Evolutionary conservation across 1,284 basidiomycete species (phyloP), one percentile per base, ranked within the genome.

Genomic region (Ceratobasidium papillatum): DNA sequence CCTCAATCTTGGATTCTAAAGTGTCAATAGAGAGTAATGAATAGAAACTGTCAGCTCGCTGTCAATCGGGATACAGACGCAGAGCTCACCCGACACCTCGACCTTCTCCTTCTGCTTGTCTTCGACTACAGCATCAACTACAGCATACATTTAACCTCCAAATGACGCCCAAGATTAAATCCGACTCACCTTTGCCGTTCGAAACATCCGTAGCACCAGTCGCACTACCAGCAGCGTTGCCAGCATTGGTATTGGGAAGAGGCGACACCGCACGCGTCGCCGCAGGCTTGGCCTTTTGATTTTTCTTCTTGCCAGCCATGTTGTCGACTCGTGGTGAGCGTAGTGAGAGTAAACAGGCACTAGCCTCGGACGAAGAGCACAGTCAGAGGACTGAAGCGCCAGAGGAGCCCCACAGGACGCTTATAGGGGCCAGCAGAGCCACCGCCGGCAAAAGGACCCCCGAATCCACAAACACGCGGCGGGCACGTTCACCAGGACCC

Each of bases 181-280:
- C 49, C 32, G n/a, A 38, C 56, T 3, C n/a, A 68, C 65, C 65
- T 22, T 68, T 68, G 9, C 11, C 51, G 51, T 19, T 56, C 12
- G 65, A 56, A 36, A 49, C 30, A 7, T 59, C 51, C 5, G 27
- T 25, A 22, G 63, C n/a, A 25, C 36, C 51, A 38, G 27, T 51
- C 2, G 63, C 12, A 22, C 45, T 36, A 25, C n/a, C n/a, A 12
- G 45, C 43, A 12, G 22, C 63, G 30, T 65, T 65, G 47, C 25
- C 47, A 11, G 7, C 19, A 38, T 56, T 25, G 27, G 9, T 30
- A n/a, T 56, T 25, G n/a, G 54, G 22, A 62, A 63, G 47, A 63
- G 84, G 84, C 79, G 80, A 85, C 72, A 77, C 81, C 22, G 71
- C 80, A 19, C 85, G 84, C 78, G 85, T 88, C 71, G 84, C 83